A percentile compares a stretch with the other conserved stretches of the same genome.
phyloP scores from a whole-genome alignment of 768 basidiomycete species.

The Leccinellum rugosiceps region DNA sequence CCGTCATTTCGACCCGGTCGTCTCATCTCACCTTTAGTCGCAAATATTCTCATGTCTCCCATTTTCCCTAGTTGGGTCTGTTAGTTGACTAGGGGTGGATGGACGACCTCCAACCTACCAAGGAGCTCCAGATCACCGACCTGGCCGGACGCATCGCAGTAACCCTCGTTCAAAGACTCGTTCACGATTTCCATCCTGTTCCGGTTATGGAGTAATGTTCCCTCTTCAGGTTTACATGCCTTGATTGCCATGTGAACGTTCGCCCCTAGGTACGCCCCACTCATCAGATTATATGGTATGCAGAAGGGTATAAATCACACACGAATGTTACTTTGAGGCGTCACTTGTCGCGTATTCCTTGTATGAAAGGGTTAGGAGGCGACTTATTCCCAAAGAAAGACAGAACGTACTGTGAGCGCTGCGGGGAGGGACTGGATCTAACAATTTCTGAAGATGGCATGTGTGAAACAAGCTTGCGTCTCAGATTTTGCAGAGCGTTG shows the following conservation, averaged over 20 bases:
- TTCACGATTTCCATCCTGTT: conserved; percentile 69
- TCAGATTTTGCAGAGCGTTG: conserved; percentile 25
- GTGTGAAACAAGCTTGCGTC: conserved; percentile 25
- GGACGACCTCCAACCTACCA: conserved; percentile 40
- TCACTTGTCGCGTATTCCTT: conserved; percentile 30
- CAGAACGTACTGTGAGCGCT: conserved; percentile 17
- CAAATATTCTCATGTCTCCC: conserved; percentile 58
- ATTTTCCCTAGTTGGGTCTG: conserved; percentile 46
- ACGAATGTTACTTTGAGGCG: conserved; percentile 46
- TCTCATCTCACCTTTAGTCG: conserved; percentile 50
- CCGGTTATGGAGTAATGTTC: conserved; percentile 57
- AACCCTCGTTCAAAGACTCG: conserved; percentile 76
- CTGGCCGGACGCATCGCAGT: conserved; percentile 74
- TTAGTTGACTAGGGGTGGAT: not conserved
- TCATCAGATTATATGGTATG: not conserved
- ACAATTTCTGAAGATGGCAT: conserved; percentile 17
- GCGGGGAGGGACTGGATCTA: conserved; percentile 13
- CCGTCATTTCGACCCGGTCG: not conserved
- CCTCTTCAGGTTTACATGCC: conserved; percentile 69
- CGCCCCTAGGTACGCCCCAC: conserved; percentile 32
- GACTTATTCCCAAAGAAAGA: not conserved
- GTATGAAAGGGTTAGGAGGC: not conserved
- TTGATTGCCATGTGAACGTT: conserved; percentile 72
- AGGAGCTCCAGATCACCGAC: conserved; percentile 56
- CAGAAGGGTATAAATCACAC: conserved; percentile 4